phyloP scores from a whole-genome alignment of 352 stramenopile genomes.

The Globisporangium viniferum region DNA sequence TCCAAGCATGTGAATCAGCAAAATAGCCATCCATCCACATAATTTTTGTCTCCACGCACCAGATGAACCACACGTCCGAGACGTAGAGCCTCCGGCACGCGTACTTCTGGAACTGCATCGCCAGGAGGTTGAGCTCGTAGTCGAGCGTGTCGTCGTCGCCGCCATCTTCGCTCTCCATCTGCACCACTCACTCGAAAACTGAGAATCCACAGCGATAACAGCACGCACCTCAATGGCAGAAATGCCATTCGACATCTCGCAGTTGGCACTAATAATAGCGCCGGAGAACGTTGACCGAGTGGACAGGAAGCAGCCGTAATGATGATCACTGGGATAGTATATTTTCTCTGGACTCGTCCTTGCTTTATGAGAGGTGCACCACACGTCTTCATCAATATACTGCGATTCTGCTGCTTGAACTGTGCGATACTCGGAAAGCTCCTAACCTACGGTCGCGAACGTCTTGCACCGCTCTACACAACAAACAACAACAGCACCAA shows the following conservation, averaged over 20 bases:
- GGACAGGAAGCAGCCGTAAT: not conserved
- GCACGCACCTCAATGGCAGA: not conserved
- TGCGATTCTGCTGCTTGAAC: not conserved
- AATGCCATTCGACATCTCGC: not conserved
- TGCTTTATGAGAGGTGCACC: not conserved
- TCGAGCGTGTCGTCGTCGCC: slow-evolving; percentile 24
- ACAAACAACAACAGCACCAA: not conserved
- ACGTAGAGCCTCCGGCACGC: slow-evolving; percentile 32
- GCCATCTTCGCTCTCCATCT: slow-evolving; percentile 2
- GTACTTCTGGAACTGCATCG: slow-evolving; percentile 59
- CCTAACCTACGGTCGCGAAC: slow-evolving; percentile 4
- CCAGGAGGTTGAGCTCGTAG: slow-evolving; percentile 39
- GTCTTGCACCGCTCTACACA: slow-evolving; percentile 2
- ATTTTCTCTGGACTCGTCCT: not conserved
- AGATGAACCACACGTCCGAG: slow-evolving; percentile 45
- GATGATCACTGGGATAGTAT: not conserved
- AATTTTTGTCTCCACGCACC: slow-evolving; percentile 20
- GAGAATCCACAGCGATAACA: too few species aligned
- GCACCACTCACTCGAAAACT: too few species aligned
- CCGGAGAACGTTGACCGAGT: not conserved
- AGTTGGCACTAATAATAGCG: not conserved
- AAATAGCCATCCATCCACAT: too few species aligned
- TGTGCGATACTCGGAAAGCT: not conserved
- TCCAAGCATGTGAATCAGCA: not conserved
- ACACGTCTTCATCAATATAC: not conserved